Evolutionary conservation across 2,329 filamentous ascomycete species (phyloP).

Genomic region (Fusarium piperis): DNA sequence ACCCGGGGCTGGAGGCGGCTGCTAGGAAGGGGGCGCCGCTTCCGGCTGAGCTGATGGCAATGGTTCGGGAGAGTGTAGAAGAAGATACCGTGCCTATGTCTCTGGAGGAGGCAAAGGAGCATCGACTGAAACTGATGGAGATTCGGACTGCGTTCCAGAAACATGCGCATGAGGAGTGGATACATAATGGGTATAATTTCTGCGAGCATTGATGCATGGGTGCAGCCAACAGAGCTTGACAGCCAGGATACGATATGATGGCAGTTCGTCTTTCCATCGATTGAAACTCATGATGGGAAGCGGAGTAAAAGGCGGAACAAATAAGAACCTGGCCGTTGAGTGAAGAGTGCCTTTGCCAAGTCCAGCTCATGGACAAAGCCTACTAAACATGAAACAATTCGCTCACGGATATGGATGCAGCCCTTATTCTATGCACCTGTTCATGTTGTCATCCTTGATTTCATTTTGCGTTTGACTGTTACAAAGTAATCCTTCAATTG

Average conservation of each 20-base stretch:
- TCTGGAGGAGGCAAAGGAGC: constrained; percentile 21
- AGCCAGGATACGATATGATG: not conserved
- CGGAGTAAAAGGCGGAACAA: no score
- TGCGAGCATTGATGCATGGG: constrained; percentile 24
- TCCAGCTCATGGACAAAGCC: not conserved
- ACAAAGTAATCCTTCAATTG: not conserved
- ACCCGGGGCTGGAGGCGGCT: constrained; percentile 1
- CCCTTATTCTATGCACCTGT: not conserved
- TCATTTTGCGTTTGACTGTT: not conserved
- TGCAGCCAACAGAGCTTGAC: not conserved
- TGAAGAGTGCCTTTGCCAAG: not conserved
- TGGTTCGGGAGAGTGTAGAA: constrained; percentile 2
- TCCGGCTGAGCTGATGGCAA: constrained; percentile 19
- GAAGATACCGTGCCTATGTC: constrained; percentile 16
- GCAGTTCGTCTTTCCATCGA: not conserved
- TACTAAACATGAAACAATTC: not conserved
- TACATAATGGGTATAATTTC: constrained; percentile 1
- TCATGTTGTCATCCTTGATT: not conserved
- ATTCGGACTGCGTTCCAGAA: not conserved
- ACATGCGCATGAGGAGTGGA: not conserved
- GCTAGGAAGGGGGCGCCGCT: not conserved
- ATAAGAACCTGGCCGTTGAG: not conserved
- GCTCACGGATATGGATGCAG: not conserved
- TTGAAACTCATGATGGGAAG: not conserved
- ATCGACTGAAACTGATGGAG: constrained; percentile 27